Evolutionary conservation across 2,329 filamentous ascomycete genomes (phyloP).

Genomic region (Colletotrichum karsti): DNA sequence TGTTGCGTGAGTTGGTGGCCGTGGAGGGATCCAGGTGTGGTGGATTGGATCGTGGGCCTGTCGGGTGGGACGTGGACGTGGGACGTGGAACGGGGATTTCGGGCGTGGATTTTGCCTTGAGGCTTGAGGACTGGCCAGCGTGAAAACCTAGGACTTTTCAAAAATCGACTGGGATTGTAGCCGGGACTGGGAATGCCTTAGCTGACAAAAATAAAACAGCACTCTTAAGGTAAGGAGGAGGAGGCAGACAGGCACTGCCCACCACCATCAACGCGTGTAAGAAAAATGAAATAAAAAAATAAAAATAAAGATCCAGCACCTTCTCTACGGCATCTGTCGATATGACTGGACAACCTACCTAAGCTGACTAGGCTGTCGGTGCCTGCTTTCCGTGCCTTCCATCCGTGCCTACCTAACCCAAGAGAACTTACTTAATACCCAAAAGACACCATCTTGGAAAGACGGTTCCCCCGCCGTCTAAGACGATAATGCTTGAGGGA

Average conservation of each 20-base stretch:
- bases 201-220: conserved; percentile 23
- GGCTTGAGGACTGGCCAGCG: neutral
- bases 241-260: neutral
- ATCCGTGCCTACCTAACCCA: no score
- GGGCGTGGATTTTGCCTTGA: conserved; percentile 3
- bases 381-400: conserved; percentile 6
- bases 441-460: no score
- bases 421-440: no score
- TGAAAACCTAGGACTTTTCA: no score
- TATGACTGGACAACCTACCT: neutral
- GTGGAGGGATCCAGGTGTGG: conserved; percentile 11
- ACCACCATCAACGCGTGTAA: neutral
- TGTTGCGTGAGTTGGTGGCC: conserved; percentile 11
- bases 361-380: neutral
- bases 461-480: no score
- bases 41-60: conserved; percentile 22
- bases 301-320: neutral
- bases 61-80: conserved; percentile 8
- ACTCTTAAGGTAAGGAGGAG: no score
- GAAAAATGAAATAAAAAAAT: neutral
- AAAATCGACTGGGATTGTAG: neutral
- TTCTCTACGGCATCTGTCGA: neutral
- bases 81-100: conserved; percentile 8
- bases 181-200: conserved; percentile 10
- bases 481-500: no score